phyloP scores from a whole-genome alignment of 1,284 basidiomycete species.

The Apiotrichum montevideense region DNA sequence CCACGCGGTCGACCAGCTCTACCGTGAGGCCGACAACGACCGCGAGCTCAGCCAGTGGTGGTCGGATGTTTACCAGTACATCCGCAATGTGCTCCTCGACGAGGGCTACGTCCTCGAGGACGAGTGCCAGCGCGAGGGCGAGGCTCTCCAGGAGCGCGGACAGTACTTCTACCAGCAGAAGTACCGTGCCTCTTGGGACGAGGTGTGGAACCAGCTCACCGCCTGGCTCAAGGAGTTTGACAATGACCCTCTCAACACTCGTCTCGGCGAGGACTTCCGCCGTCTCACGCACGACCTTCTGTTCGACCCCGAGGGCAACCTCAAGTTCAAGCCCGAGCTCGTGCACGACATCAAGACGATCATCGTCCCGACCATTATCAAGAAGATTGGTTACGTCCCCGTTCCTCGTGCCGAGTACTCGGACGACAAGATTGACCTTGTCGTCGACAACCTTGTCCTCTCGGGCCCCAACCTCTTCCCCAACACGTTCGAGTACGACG shows the following conservation, averaged over 20 bases:
- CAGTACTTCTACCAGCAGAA: conserved; percentile 69
- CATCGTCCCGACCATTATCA: conserved; percentile 73
- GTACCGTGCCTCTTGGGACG: conserved; percentile 78
- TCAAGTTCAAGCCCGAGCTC: conserved; percentile 81
- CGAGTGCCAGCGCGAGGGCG: conserved; percentile 59
- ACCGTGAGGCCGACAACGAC: conserved; percentile 70
- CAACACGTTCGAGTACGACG: conserved; percentile 69
- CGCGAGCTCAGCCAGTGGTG: conserved; percentile 75
- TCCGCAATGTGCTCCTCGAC: conserved; percentile 71
- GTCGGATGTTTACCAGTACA: conserved; percentile 57
- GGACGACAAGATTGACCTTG: conserved; percentile 76
- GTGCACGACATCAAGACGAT: conserved; percentile 79
- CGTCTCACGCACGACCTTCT: conserved; percentile 74
- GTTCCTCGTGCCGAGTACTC: conserved; percentile 87
- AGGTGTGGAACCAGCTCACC: conserved; percentile 63
- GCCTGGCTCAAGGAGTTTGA: conserved; percentile 76
- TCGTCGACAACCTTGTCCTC: conserved; percentile 81
- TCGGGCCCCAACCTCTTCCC: conserved; percentile 60
- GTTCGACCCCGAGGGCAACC: conserved; percentile 66
- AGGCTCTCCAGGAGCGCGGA: conserved; percentile 61
- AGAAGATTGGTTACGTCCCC: conserved; percentile 75
- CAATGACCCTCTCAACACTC: conserved; percentile 73
- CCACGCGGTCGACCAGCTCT: conserved; percentile 66
- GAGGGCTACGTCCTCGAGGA: conserved; percentile 83
- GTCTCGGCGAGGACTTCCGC: conserved; percentile 77